These are phyloP conservation scores for Pythium rhizo-oryzae DNA, from an alignment of 352 stramenopile genomes.

Conservation along the genomic window DNA sequence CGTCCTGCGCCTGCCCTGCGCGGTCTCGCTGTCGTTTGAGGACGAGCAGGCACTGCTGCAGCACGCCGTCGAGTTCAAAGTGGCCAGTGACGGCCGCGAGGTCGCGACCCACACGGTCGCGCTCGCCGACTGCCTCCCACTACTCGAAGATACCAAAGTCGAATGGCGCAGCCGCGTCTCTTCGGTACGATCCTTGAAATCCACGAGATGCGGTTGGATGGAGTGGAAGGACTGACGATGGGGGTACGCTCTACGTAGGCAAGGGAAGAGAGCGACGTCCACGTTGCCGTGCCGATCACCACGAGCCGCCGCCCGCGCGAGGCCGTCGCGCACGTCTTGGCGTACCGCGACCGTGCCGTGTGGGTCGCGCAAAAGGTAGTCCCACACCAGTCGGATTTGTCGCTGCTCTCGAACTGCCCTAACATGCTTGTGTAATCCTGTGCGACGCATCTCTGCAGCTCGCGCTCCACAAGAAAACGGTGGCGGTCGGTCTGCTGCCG, in stretches of 20 bases:
- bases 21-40: constrained; percentile 39
- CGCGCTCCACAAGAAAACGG: constrained; percentile 62
- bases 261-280: constrained; percentile 36
- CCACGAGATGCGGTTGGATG: neutral
- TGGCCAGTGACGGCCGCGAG: constrained; percentile 33
- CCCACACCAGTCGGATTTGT: neutral
- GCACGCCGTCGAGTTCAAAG: constrained; percentile 41
- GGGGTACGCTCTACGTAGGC: neutral
- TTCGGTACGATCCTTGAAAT: neutral
- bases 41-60: constrained; percentile 43
- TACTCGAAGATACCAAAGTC: constrained; percentile 46
- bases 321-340: constrained; percentile 41
- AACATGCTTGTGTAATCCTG: no score
- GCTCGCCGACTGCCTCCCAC: constrained; percentile 52
- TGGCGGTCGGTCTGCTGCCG: constrained; percentile 50
- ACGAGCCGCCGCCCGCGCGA: constrained; percentile 51
- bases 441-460: constrained; percentile 38
- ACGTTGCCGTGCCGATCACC: constrained; percentile 41
- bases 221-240: no score
- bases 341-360: constrained; percentile 41
- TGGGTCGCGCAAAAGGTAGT: constrained; percentile 47
- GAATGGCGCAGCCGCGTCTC: constrained; percentile 35
- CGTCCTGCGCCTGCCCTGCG: constrained; percentile 35
- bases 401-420: neutral
- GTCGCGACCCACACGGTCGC: constrained; percentile 40